These are phyloP conservation scores for Biscogniauxia mediterranea DNA, from an alignment of 2,329 filamentous ascomycete species.

Conservation along the genomic window DNA sequence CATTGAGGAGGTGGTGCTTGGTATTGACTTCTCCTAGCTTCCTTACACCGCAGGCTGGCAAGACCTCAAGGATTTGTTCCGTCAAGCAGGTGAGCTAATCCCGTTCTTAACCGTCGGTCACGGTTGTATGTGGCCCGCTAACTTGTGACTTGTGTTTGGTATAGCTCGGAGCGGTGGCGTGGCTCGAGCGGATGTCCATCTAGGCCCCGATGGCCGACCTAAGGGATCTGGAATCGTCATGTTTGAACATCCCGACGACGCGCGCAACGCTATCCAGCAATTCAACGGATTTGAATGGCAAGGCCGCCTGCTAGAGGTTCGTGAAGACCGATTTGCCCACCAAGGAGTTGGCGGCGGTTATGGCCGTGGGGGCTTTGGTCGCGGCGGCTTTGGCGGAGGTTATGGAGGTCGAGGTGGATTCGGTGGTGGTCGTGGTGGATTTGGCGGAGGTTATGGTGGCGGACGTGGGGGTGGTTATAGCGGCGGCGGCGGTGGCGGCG, in stretches of 20 bases:
- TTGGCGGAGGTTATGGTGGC: slow-evolving; percentile 44
- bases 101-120: not conserved
- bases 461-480: slow-evolving; percentile 42
- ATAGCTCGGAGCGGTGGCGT: slow-evolving; percentile 69
- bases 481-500: slow-evolving; percentile 37
- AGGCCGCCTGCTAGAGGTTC: slow-evolving; percentile 86
- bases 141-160: slow-evolving; percentile 17
- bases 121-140: slow-evolving; percentile 5
- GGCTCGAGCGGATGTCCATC: slow-evolving; percentile 92
- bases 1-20: slow-evolving; percentile 14
- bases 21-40: slow-evolving; percentile 59
- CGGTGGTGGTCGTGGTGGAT: slow-evolving; percentile 45
- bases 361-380: slow-evolving; percentile 47
- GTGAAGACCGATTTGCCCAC: slow-evolving; percentile 89
- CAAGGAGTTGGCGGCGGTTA: slow-evolving; percentile 57
- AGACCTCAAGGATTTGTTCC: slow-evolving; percentile 97
- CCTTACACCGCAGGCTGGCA: slow-evolving; percentile 98
- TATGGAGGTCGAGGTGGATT: slow-evolving; percentile 46
- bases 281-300: slow-evolving; percentile 99
- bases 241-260: slow-evolving; percentile 92
- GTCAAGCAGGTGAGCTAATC: slow-evolving; percentile 80
- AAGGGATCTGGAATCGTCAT: slow-evolving; percentile 98
- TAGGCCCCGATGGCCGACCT: slow-evolving; percentile 85
- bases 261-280: slow-evolving; percentile 91
- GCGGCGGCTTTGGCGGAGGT: slow-evolving; percentile 42